phyloP scores from a whole-genome alignment of 148 eudicot species.

The Pouteria glomerata region DNA sequence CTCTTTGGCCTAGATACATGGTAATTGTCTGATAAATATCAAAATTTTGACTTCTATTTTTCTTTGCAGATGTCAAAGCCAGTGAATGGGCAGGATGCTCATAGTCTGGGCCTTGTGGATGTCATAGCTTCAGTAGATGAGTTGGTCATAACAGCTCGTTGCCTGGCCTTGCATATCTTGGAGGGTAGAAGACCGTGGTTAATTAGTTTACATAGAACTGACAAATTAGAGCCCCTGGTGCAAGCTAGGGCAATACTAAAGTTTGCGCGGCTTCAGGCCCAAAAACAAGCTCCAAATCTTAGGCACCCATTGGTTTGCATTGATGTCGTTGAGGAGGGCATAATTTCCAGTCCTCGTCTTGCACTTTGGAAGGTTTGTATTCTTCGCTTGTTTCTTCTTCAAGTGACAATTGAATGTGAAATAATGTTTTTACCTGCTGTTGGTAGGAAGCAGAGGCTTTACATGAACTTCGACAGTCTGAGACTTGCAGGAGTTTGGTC shows the following conservation, averaged over 20 bases:
- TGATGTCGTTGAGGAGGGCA: slow-evolving; percentile 82
- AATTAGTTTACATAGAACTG: slow-evolving; percentile 54
- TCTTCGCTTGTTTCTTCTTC: background rate
- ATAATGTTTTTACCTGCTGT: background rate
- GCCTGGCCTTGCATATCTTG: slow-evolving; percentile 70
- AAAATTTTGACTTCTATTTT: slow-evolving; percentile 1
- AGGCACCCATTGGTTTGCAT: slow-evolving; percentile 68
- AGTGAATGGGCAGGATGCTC: slow-evolving; percentile 69
- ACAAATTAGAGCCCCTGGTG: slow-evolving; percentile 64
- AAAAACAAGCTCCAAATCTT: slow-evolving; percentile 66
- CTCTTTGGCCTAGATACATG: background rate
- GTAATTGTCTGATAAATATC: background rate
- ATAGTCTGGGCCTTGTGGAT: slow-evolving; percentile 77
- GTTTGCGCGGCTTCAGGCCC: slow-evolving; percentile 60
- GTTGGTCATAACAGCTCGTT: slow-evolving; percentile 52
- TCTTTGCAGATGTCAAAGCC: slow-evolving; percentile 52
- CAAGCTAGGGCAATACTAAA: slow-evolving; percentile 76
- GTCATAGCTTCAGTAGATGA: slow-evolving; percentile 57
- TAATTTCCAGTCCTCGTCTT: slow-evolving; percentile 65
- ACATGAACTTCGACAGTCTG: slow-evolving; percentile 59
- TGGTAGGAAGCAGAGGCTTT: slow-evolving; percentile 76
- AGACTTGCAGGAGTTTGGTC: slow-evolving; percentile 77
- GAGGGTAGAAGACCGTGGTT: slow-evolving; percentile 69
- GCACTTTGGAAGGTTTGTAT: slow-evolving; percentile 63
- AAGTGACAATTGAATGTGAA: background rate